Conservation (phyloP, 2,329 filamentous ascomycete genomes). For the Penicillium sclerotiorum region DNA sequence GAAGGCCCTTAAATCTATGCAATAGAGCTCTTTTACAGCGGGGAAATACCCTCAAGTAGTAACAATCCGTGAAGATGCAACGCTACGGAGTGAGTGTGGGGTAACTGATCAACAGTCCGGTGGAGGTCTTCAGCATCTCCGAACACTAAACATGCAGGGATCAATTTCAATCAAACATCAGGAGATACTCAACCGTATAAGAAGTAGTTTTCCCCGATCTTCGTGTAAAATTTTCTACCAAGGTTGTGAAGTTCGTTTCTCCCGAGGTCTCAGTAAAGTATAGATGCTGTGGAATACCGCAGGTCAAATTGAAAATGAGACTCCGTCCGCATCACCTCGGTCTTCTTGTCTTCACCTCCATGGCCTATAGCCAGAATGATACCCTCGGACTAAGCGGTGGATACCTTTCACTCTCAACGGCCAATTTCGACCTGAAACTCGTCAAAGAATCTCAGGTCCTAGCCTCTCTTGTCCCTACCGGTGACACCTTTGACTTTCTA, state of each 20-base stretch:
- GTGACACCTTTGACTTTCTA: slow-evolving; percentile 56
- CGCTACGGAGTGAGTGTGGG: slow-evolving; percentile 14
- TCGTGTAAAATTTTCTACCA: too few relatives aligned
- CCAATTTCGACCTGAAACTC: slow-evolving; percentile 48
- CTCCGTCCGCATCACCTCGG: neutral
- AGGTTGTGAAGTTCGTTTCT: too few relatives aligned
- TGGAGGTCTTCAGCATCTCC: neutral
- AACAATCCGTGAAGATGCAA: slow-evolving; percentile 4
- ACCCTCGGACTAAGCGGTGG: slow-evolving; percentile 45
- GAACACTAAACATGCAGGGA: neutral
- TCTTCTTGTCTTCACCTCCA: neutral
- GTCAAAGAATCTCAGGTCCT: slow-evolving; percentile 53
- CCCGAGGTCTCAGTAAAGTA: too few relatives aligned
- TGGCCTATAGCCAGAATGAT: slow-evolving; percentile 26
- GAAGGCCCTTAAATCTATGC: too few relatives aligned
- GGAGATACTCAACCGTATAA: too few relatives aligned
- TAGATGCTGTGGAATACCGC: neutral
- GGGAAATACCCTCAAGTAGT: neutral
- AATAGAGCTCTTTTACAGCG: too few relatives aligned
- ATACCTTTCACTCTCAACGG: slow-evolving; percentile 44
- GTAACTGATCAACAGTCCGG: slow-evolving; percentile 6
- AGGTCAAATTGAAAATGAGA: neutral
- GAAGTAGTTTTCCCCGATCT: too few relatives aligned
- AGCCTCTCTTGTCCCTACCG: slow-evolving; percentile 49
- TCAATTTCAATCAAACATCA: too few relatives aligned